These are phyloP conservation scores for Acidomyces sp. DNA, from an alignment of 495 filamentous ascomycete genomes.

Conservation along the genomic window DNA sequence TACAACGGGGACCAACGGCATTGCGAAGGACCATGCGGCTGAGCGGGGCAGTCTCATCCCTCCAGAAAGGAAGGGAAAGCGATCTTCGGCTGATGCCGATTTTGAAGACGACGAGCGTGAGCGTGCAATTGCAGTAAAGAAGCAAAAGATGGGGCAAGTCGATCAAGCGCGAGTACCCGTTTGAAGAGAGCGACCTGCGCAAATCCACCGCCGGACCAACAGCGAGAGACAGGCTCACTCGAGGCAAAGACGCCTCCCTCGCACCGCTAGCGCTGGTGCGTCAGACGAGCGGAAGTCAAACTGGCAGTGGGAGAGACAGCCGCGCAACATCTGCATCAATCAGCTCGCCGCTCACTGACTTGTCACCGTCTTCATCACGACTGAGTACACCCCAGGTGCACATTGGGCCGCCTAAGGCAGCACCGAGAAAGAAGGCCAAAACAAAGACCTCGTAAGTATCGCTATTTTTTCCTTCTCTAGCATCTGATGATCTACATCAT, in stretches of 20 bases:
- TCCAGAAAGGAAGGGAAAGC: slow-evolving; percentile 13
- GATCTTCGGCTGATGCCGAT: slow-evolving; percentile 13
- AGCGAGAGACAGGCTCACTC: background rate
- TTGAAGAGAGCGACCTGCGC: slow-evolving; percentile 23
- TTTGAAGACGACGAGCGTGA: slow-evolving; percentile 17
- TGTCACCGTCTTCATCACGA: slow-evolving; percentile 12
- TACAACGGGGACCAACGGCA: too few species aligned
- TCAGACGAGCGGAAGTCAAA: slow-evolving; percentile 1
- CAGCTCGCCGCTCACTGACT: slow-evolving; percentile 16
- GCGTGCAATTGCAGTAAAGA: slow-evolving; percentile 13
- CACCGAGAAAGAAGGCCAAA: slow-evolving; percentile 37
- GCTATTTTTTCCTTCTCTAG: slow-evolving; percentile 1
- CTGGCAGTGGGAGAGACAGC: background rate
- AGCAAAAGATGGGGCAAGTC: slow-evolving; percentile 18
- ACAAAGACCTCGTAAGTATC: slow-evolving; percentile 58
- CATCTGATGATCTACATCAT: background rate
- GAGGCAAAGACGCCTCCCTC: slow-evolving; percentile 1
- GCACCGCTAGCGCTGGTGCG: slow-evolving; percentile 7
- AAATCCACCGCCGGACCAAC: background rate
- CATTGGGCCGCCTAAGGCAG: slow-evolving; percentile 36
- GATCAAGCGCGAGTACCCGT: slow-evolving; percentile 15
- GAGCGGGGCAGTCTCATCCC: slow-evolving; percentile 17
- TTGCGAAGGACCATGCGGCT: slow-evolving; percentile 16
- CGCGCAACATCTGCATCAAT: slow-evolving; percentile 5
- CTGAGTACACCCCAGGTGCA: slow-evolving; percentile 20